Evolutionary conservation across 805 yeast species (phyloP), one percentile per base, ranked within the genome.

Genomic region (Lipomyces spencermartinsiae): DNA sequence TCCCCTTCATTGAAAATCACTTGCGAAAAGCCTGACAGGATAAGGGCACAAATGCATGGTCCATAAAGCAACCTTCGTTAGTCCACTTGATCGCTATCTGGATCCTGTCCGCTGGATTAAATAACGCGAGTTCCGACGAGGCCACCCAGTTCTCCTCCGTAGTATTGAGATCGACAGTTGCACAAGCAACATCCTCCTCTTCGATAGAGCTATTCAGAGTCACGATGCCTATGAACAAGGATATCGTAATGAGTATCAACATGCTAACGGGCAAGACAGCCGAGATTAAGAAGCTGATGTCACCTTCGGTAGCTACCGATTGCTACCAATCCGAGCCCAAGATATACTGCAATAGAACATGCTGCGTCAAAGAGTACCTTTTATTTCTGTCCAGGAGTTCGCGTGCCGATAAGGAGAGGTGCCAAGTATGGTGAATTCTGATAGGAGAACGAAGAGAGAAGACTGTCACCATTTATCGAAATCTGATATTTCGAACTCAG

Each of bases 101-200:
- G 14, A 46, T 14, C 53, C 8, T 46, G 3, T 46, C 53, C 3
- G 53, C 14, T 16, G 53, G n/a, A 46, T 46, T 14, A 46, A 46
- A 46, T 14, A 46, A 46, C n/a, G 53, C 25, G n/a, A 46, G n/a
- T 4, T 46, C 53, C 53, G 53, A 46, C 8, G 53, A 46, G 3
- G 14, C 53, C 22, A 14, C 53, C 53, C 53, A 46, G 53, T 14
- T 46, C 53, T 46, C 53, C 53, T 46, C 53, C n/a, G n/a, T 46
- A 46, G n/a, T 46, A 16, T 46, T 46, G 53, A 6, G n/a, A 16
- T 46, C 5, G 4, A 46, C 53, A 46, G 53, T 46, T 2, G 53
- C 53, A 22, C 22, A 46, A 46, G 22, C 22, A 46, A 9, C 53
- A 14, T 46, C 53, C 14, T 46, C 22, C 53, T 46, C 53, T 6